Conservation (phyloP, 352 stramenopile species). For the Pythium biforme region DNA sequence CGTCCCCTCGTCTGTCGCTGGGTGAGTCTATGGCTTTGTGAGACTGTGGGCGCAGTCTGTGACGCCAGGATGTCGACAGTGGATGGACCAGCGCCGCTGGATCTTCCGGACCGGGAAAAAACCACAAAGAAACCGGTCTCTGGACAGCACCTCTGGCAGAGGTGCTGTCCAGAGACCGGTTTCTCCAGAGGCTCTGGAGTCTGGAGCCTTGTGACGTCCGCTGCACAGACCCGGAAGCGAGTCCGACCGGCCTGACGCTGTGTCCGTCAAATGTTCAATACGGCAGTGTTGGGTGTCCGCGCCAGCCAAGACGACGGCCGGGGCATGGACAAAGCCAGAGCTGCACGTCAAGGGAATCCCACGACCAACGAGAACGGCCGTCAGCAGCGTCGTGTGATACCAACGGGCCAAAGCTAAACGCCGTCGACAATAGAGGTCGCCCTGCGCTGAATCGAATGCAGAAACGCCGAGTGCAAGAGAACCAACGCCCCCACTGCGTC, state of each 20-base stretch:
- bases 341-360: slow-evolving; percentile 2
- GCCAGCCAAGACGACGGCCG: neutral
- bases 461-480: neutral
- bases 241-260: neutral
- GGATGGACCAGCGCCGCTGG: neutral
- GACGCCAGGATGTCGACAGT: neutral
- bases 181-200: too few relatives aligned
- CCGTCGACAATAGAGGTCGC: too few relatives aligned
- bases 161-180: neutral
- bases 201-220: too few relatives aligned
- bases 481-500: too few relatives aligned
- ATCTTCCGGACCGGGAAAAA: neutral
- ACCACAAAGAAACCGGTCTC: neutral
- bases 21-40: too few relatives aligned
- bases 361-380: slow-evolving; percentile 1
- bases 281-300: neutral
- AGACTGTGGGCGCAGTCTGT: neutral
- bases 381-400: neutral
- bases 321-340: neutral
- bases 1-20: neutral
- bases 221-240: neutral
- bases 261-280: neutral
- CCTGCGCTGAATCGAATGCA: too few relatives aligned
- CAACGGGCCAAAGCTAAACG: too few relatives aligned
- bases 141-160: too few relatives aligned